Base-by-base conservation (phyloP, 2,329 filamentous ascomycete species). In the Fusarium aywerte region DNA sequence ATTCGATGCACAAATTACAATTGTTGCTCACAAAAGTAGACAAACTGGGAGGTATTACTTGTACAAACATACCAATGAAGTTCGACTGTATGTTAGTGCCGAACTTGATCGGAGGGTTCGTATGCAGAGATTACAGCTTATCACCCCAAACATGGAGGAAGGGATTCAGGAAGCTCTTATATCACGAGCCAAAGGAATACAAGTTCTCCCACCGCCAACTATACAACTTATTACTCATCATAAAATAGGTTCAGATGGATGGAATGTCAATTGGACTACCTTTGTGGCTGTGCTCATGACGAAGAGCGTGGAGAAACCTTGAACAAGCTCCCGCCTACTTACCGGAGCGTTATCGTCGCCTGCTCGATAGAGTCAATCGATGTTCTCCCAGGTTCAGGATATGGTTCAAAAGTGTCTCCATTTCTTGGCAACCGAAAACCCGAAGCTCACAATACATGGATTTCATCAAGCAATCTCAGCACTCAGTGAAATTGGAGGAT, bases 221-320 rank as follows among this genome's bases (percentile, higher is more conserved):
- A 0, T 3, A 12, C 18, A 3, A 1, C 4, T 5, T 6, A 6
- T 3, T 2, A 21, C 10, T 33, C 9, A n/a, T 18, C 9, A 15
- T 0, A 0, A 2, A 6, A 0, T 0, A 71, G 68, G 68, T 71
- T 71, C 10, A 62, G 66, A 5, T 71, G 69, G 68, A 68, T 68
- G 16, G 55, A 52, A 4, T 71, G 69, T 2, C 68, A 71, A 12
- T 5, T 71, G 0, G 66, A 71, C 45, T 58, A 71, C 12, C 55
- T 71, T 5, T 58, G 68, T 3, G 38, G 68, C 7, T 56, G 49
- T 20, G 44, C 40, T 1, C 45, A 40, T 0, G 66, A 71, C 4
- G 20, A 33, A 5, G 69, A 56, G 2, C 60, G 69, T 0, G 55
- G 44, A 0, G 52, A 69, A 5, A 68, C 68, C 0, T 33, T 68